phyloP scores from a whole-genome alignment of 129 eudicot species.

The Solidago caesia region DNA sequence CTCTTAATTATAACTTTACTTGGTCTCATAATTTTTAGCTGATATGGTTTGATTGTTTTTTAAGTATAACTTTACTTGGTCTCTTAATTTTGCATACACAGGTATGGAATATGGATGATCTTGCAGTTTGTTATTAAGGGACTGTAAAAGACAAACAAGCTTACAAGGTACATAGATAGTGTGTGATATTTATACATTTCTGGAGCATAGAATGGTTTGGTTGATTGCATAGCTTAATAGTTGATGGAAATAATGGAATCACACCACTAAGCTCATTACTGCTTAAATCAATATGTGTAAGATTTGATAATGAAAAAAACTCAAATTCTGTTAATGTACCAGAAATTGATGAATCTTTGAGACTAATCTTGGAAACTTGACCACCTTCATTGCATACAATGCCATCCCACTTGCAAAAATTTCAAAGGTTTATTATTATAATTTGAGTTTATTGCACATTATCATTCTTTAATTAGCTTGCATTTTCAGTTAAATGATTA shows the following conservation, averaged over 20 bases:
- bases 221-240: constrained; percentile 19
- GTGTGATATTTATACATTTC: constrained; percentile 19
- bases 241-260: constrained; percentile 71
- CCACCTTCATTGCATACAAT: constrained; percentile 48
- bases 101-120: neutral
- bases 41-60: no score
- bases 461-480: no score
- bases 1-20: no score
- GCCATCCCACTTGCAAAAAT: constrained; percentile 78
- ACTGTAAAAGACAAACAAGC: constrained; percentile 6
- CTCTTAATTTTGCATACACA: constrained; percentile 1
- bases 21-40: no score
- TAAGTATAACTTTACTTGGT: neutral
- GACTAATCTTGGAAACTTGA: constrained; percentile 40
- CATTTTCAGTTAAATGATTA: no score
- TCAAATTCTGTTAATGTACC: constrained; percentile 50
- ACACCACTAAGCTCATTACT: constrained; percentile 43
- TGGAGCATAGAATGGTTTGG: constrained; percentile 14
- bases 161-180: constrained; percentile 17
- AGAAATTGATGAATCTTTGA: constrained; percentile 36
- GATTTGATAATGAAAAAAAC: constrained; percentile 59
- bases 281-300: constrained; percentile 46
- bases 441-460: no score
- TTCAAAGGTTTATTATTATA: neutral
- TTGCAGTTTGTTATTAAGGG: neutral